Base-by-base conservation (phyloP, 176 grass and related monocot genomes). In the Rhynchospora pubera region DNA sequence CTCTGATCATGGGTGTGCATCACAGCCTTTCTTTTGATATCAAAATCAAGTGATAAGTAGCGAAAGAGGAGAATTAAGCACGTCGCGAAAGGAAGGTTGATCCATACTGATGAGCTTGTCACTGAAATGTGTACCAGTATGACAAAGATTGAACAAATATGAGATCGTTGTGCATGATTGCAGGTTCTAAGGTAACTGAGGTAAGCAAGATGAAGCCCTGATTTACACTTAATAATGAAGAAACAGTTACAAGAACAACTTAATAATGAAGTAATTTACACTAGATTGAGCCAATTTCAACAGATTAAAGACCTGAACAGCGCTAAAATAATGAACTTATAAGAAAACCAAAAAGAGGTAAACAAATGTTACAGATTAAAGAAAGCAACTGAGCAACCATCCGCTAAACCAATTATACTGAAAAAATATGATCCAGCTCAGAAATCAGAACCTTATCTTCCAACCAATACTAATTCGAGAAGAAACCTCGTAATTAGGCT, bases 71-170 rank as follows among this genome's bases (percentile, higher is more conserved):
- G 79, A 73, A 99, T 89, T 79, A 95, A 72, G 69, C 90, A 87
- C 26, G 89, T 83, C 12, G 96, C 91, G 82, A 86, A 86, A 34
- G 96, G 96, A 42, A 99, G 66, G 82, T 99, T 99, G 85, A 95
- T 88, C 92, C 92, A 99, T 67, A 95, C 96, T 66, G 93, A 99
- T 12, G 93, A 95, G 82, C 96, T 99, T 34, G 96, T 99, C 80
- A 99, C 96, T 99, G 92, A 79, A 89, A 88, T 23, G 65, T 64
- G 19, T n/a, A 81, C 43, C n/a, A 64, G 57, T 79, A 61, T 45
- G 22, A 61, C 16, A 79, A 5, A 44, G 26, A 79, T 59, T 44
- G 30, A 8, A 8, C 34, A 79, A 42, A 39, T 43, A 62, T 18
- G 16, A 11, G 77, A 21, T 44, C 34, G 42, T 79, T 7, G 53